These are phyloP conservation scores for Mycena indigotica DNA, from an alignment of 768 basidiomycete species.

Conservation along the genomic window DNA sequence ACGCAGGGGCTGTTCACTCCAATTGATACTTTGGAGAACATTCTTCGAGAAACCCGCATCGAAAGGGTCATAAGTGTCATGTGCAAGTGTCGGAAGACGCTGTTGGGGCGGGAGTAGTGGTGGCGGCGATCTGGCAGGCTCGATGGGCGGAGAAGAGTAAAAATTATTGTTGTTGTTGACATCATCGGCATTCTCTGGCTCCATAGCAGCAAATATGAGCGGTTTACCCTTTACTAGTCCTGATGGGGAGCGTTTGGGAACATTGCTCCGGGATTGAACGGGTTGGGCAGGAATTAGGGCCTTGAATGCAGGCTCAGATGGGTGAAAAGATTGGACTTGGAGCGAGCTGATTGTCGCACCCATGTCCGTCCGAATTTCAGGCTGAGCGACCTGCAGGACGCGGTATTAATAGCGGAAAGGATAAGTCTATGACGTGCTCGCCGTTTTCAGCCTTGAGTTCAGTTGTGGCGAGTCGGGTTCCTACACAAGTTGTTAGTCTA, in stretches of 20 bases:
- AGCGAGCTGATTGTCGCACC: constrained; percentile 24
- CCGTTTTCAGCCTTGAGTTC: constrained; percentile 15
- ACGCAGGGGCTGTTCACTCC: constrained; percentile 15
- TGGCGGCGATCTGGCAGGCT: constrained; percentile 3
- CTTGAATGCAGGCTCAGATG: constrained; percentile 13
- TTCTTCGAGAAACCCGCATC: constrained; percentile 11
- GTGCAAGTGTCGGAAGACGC: too few species aligned
- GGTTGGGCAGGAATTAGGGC: constrained; percentile 20
- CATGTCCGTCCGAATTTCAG: constrained; percentile 11
- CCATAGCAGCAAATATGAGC: constrained; percentile 65
- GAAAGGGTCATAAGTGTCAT: not conserved
- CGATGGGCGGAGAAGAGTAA: constrained; percentile 11
- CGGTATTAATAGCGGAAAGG: constrained; percentile 14
- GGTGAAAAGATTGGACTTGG: constrained; percentile 21
- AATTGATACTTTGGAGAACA: constrained; percentile 7
- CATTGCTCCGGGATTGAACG: constrained; percentile 2
- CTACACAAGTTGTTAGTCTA: constrained; percentile 3
- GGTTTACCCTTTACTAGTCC: constrained; percentile 48
- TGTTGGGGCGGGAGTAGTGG: constrained; percentile 10
- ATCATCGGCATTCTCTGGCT: constrained; percentile 26
- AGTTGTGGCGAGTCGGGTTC: constrained; percentile 17
- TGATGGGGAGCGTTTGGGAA: constrained; percentile 20
- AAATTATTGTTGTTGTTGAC: constrained; percentile 13
- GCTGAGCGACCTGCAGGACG: constrained; percentile 1
- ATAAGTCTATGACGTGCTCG: constrained; percentile 21